These are phyloP conservation scores for Gleditsia sinensis DNA, from an alignment of 306 rosid genomes.

Conservation along the genomic window DNA sequence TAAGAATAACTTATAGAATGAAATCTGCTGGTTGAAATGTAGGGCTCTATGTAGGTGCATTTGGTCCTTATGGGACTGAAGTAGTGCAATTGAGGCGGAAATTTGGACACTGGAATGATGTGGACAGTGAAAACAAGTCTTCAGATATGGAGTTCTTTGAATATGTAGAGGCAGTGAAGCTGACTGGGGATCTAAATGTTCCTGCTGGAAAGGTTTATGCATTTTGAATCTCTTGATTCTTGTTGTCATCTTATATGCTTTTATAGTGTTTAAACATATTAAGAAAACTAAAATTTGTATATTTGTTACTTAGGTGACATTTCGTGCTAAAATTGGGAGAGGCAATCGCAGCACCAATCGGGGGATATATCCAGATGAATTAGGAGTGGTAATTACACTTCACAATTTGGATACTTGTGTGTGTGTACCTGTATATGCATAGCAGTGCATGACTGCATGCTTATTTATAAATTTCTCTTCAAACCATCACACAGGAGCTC, in stretches of 20 bases:
- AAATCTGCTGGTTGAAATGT: slow-evolving; percentile 37
- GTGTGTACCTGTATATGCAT: not conserved
- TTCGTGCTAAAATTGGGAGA: slow-evolving; percentile 94
- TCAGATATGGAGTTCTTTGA: slow-evolving; percentile 85
- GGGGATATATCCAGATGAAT: slow-evolving; percentile 96
- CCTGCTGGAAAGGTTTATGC: slow-evolving; percentile 93
- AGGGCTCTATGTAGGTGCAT: slow-evolving; percentile 97
- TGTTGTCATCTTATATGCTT: slow-evolving; percentile 11
- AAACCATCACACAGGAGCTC: slow-evolving; percentile 15
- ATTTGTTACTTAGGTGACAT: slow-evolving; percentile 67
- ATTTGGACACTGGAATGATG: slow-evolving; percentile 89
- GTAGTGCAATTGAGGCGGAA: slow-evolving; percentile 87
- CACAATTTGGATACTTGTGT: slow-evolving; percentile 20
- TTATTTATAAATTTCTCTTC: slow-evolving; percentile 20
- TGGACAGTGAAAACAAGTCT: slow-evolving; percentile 46
- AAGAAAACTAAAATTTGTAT: slow-evolving; percentile 5
- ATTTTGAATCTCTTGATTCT: slow-evolving; percentile 27
- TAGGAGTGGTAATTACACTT: slow-evolving; percentile 88
- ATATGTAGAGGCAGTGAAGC: slow-evolving; percentile 97
- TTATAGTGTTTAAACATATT: slow-evolving; percentile 5
- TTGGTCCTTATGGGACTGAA: slow-evolving; percentile 93
- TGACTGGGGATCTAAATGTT: slow-evolving; percentile 95
- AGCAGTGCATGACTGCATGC: slow-evolving; percentile 21
- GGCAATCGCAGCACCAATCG: slow-evolving; percentile 66
- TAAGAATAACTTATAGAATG: slow-evolving; percentile 18